Percentiles rank a stretch among this genome's conserved stretches.
Conservation (phyloP, 257 asterid species). For the Jacaranda mimosifolia region DNA sequence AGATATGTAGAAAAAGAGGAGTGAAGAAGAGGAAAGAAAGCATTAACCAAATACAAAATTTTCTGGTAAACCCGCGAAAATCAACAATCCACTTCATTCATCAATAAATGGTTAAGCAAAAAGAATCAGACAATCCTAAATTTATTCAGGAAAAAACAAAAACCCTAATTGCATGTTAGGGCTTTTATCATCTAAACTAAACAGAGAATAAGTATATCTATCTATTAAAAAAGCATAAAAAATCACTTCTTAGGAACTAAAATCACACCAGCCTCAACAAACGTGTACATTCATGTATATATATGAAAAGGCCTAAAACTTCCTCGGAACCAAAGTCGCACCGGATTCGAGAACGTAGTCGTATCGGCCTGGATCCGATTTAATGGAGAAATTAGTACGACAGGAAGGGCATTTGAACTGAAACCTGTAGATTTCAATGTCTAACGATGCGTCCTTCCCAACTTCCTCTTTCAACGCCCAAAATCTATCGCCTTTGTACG, state of each 20-base stretch:
- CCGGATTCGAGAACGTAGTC: neutral
- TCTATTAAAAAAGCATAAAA: too few relatives aligned
- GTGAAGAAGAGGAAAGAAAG: too few relatives aligned
- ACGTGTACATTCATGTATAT: neutral
- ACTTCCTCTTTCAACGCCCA: neutral
- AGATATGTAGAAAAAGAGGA: too few relatives aligned
- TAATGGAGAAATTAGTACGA: neutral
- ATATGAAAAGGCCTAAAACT: neutral
- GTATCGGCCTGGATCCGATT: conserved; percentile 18
- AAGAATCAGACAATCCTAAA: neutral
- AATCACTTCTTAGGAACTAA: too few relatives aligned
- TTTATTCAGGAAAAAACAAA: neutral
- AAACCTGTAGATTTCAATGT: neutral
- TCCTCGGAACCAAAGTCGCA: neutral
- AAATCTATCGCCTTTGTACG: neutral
- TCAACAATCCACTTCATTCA: neutral
- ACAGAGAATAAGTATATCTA: too few relatives aligned
- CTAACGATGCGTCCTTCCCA: neutral
- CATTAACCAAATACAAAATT: too few relatives aligned
- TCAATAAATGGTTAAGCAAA: neutral
- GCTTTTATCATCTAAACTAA: too few relatives aligned
- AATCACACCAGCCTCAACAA: too few relatives aligned
- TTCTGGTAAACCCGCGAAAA: too few relatives aligned
- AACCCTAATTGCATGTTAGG: neutral
- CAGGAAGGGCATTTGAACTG: neutral